A percentile compares a stretch with the other conserved stretches of the same genome.
phyloP scores from a whole-genome alignment of 805 yeast genomes.

The Monosporozyma servazzii region DNA sequence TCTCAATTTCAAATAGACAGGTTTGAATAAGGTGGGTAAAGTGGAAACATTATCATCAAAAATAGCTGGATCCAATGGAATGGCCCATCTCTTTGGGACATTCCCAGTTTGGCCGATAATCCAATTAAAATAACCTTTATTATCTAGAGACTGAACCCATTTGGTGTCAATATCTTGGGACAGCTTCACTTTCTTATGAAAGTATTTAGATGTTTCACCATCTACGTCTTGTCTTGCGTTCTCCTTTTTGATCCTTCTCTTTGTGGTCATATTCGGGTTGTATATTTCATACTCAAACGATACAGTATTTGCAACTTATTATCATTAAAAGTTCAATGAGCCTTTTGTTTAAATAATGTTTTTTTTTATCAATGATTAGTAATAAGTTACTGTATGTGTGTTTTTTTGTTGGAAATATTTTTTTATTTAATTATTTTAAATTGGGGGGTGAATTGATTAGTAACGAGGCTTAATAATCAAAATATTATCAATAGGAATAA shows the following conservation, averaged over 20 bases:
- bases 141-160: constrained; percentile 7
- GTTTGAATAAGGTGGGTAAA: constrained; percentile 41
- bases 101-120: constrained; percentile 20
- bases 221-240: constrained; percentile 2
- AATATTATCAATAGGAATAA: constrained; percentile 36
- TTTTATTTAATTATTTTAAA: neutral
- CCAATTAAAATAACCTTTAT: constrained; percentile 23
- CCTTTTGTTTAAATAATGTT: neutral
- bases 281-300: too few relatives aligned
- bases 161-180: neutral
- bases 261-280: neutral
- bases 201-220: constrained; percentile 14
- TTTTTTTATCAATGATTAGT: neutral
- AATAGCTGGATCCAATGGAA: constrained; percentile 8
- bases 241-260: neutral
- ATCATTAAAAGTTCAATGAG: too few relatives aligned
- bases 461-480: constrained; percentile 11
- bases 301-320: too few relatives aligned
- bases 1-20: constrained; percentile 47
- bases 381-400: neutral
- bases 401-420: neutral
- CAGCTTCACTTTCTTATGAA: constrained; percentile 8
- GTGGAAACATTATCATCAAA: neutral
- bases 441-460: neutral
- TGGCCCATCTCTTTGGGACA: constrained; percentile 16